phyloP scores from a whole-genome alignment of 345 rosid genomes.

The Moricandia arvensis region DNA sequence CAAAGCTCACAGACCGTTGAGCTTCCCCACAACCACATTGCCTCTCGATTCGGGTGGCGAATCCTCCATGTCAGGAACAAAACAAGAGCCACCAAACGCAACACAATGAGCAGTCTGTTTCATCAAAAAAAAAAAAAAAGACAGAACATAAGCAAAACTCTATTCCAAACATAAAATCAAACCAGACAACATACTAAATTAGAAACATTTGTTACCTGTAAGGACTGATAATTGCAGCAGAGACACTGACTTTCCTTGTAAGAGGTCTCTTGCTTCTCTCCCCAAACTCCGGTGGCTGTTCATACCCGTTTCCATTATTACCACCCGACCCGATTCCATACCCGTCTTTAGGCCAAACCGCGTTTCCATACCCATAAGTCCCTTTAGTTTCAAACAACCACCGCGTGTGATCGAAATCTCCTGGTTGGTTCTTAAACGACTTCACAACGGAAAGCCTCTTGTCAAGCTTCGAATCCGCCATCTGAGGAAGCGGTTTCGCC shows the following conservation, averaged over 20 bases:
- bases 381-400: slow-evolving; percentile 89
- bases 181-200: neutral
- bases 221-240: neutral
- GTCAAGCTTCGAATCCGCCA: slow-evolving; percentile 54
- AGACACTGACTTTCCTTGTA: slow-evolving; percentile 48
- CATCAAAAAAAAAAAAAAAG: neutral
- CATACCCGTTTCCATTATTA: slow-evolving; percentile 52
- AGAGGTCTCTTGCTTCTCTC: slow-evolving; percentile 61
- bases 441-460: slow-evolving; percentile 72
- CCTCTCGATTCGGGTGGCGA: neutral
- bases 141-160: too few relatives aligned
- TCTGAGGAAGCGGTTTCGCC: slow-evolving; percentile 56
- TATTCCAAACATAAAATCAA: neutral
- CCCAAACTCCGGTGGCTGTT: slow-evolving; percentile 66
- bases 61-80: neutral
- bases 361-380: slow-evolving; percentile 78
- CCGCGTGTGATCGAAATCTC: slow-evolving; percentile 68
- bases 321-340: slow-evolving; percentile 59
- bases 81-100: slow-evolving; percentile 1
- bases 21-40: slow-evolving; percentile 19
- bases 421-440: slow-evolving; percentile 63
- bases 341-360: slow-evolving; percentile 84
- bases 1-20: slow-evolving; percentile 73
- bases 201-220: neutral
- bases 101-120: neutral